Evolutionary conservation across 345 rosid species (phyloP).

Genomic region (Populus nigra): DNA sequence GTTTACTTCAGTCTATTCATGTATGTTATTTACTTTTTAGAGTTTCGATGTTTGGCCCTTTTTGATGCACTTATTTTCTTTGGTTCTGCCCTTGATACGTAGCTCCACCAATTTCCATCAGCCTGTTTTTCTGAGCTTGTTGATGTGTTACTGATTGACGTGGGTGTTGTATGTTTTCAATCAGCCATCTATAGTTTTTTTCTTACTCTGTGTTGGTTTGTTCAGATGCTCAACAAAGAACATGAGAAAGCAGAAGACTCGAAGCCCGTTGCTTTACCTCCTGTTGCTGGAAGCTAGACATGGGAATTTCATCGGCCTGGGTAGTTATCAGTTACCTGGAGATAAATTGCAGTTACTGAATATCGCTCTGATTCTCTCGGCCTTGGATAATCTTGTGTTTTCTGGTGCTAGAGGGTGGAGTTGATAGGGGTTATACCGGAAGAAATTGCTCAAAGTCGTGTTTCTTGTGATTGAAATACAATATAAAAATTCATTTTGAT

Average conservation of each 20-base stretch:
- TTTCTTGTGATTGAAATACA: background rate
- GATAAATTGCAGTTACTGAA: background rate
- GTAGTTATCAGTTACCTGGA: background rate
- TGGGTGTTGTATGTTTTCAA: background rate
- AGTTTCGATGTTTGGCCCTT: background rate
- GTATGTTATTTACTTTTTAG: background rate
- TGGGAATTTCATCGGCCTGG: background rate
- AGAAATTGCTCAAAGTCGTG: background rate
- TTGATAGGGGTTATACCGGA: background rate
- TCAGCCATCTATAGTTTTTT: background rate
- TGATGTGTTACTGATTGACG: background rate
- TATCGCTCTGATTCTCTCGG: background rate
- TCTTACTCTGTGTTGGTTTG: background rate
- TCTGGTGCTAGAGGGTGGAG: background rate
- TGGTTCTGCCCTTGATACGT: background rate
- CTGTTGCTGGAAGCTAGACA: constrained; percentile 44
- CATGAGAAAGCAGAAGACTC: constrained; percentile 84
- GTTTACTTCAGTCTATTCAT: background rate
- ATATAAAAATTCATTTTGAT: background rate
- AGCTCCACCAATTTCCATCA: background rate
- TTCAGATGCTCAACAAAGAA: constrained; percentile 84
- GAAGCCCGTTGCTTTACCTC: constrained; percentile 54
- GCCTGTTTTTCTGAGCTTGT: background rate
- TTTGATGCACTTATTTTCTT: background rate
- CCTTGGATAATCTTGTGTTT: background rate